Conservation (phyloP, 1,284 basidiomycete genomes). For the Schizophyllum amplum region DNA sequence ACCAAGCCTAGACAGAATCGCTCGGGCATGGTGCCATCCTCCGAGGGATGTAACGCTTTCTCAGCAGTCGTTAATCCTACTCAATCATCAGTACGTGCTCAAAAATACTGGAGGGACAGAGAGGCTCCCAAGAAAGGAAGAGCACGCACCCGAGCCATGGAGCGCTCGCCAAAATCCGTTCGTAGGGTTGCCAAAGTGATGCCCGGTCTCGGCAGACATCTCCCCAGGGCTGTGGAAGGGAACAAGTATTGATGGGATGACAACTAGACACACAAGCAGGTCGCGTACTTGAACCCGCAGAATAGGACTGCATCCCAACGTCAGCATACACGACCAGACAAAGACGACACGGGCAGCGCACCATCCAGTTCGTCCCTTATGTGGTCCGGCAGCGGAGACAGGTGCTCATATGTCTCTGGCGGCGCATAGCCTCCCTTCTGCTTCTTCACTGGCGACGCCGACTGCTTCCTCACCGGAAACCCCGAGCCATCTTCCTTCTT, state of each 20-base stretch:
- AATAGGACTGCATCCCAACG: slow-evolving; percentile 42
- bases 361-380: slow-evolving; percentile 35
- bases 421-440: slow-evolving; percentile 33
- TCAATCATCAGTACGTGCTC: no score
- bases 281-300: slow-evolving; percentile 56
- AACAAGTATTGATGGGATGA: not conserved
- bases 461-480: no score
- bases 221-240: slow-evolving; percentile 49
- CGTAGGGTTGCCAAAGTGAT: slow-evolving; percentile 65
- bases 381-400: slow-evolving; percentile 33
- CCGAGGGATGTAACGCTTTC: slow-evolving; percentile 26
- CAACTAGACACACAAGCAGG: not conserved
- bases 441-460: slow-evolving; percentile 15
- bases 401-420: slow-evolving; percentile 39
- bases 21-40: slow-evolving; percentile 39
- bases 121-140: no score
- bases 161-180: slow-evolving; percentile 66
- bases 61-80: slow-evolving; percentile 47
- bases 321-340: slow-evolving; percentile 1
- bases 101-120: not conserved
- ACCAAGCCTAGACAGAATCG: slow-evolving; percentile 46
- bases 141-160: slow-evolving; percentile 36
- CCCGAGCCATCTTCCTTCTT: not conserved
- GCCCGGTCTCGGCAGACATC: slow-evolving; percentile 51
- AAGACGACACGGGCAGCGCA: slow-evolving; percentile 16